Evolutionary conservation across 805 yeast species (phyloP).

Genomic region (Schizosaccharomyces octosporus): DNA sequence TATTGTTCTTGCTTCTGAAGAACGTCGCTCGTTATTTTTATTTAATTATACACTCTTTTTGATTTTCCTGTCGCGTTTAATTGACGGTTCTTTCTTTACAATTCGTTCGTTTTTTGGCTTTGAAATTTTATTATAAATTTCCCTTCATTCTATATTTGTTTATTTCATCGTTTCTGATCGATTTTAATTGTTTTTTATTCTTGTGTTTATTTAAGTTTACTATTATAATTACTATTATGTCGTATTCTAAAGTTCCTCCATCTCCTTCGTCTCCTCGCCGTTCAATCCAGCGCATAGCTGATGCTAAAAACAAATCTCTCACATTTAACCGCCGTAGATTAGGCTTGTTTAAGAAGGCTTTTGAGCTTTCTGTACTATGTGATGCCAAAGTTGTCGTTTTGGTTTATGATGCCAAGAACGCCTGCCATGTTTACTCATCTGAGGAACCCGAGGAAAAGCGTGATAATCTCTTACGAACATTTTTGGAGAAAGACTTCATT

Average conservation of each 20-base stretch:
- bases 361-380: slow-evolving; percentile 69
- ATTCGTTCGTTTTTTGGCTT: too few relatives aligned
- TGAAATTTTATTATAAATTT: too few relatives aligned
- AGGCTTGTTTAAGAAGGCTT: slow-evolving; percentile 63
- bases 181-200: neutral
- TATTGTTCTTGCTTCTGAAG: too few relatives aligned
- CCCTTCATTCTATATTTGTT: too few relatives aligned
- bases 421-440: slow-evolving; percentile 1
- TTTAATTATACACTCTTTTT: too few relatives aligned
- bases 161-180: too few relatives aligned
- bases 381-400: slow-evolving; percentile 83
- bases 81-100: too few relatives aligned
- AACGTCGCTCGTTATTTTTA: too few relatives aligned
- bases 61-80: too few relatives aligned
- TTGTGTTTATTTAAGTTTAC: neutral
- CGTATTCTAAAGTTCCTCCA: neutral
- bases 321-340: slow-evolving; percentile 88
- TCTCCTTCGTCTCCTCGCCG: neutral
- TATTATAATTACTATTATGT: neutral
- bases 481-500: neutral
- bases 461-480: neutral
- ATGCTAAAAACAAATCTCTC: neutral
- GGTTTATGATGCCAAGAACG: slow-evolving; percentile 25
- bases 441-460: neutral
- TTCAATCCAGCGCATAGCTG: neutral